These are phyloP conservation scores for Suillus alpinus DNA, from an alignment of 768 basidiomycete species.

Conservation along the genomic window DNA sequence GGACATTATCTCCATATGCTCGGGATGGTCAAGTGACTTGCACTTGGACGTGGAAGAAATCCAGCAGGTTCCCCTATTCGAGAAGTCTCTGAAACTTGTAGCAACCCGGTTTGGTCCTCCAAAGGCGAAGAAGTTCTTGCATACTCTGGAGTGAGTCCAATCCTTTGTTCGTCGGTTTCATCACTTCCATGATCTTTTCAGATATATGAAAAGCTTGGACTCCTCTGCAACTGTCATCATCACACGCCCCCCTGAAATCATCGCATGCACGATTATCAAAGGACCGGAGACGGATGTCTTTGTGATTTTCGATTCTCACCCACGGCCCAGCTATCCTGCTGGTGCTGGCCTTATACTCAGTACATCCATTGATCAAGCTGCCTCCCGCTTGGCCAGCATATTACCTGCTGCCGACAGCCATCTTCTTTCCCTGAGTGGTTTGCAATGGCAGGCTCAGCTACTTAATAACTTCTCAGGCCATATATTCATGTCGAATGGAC, in stretches of 20 bases:
- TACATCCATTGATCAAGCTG: constrained; percentile 41
- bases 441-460: constrained; percentile 67
- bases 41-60: constrained; percentile 64
- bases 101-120: constrained; percentile 38
- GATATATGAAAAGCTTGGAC: constrained; percentile 18
- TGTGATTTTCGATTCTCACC: constrained; percentile 67
- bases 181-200: constrained; percentile 14
- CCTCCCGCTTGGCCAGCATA: constrained; percentile 43
- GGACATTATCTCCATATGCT: constrained; percentile 58
- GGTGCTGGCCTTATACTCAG: constrained; percentile 61
- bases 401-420: constrained; percentile 45
- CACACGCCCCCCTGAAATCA: constrained; percentile 70
- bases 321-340: constrained; percentile 53
- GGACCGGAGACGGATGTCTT: constrained; percentile 35
- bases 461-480: constrained; percentile 61
- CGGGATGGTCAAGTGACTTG: constrained; percentile 47
- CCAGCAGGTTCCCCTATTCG: constrained; percentile 46
- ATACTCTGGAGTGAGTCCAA: constrained; percentile 23
- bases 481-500: constrained; percentile 40
- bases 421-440: constrained; percentile 38
- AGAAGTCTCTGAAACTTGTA: constrained; percentile 33
- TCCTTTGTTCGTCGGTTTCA: no score
- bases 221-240: constrained; percentile 45
- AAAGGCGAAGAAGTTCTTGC: constrained; percentile 35
- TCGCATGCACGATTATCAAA: constrained; percentile 46